A percentile compares a stretch with the other conserved stretches of the same genome.
phyloP scores from a whole-genome alignment of 139 green algal genomes.

The Parachlorella kessleri region DNA sequence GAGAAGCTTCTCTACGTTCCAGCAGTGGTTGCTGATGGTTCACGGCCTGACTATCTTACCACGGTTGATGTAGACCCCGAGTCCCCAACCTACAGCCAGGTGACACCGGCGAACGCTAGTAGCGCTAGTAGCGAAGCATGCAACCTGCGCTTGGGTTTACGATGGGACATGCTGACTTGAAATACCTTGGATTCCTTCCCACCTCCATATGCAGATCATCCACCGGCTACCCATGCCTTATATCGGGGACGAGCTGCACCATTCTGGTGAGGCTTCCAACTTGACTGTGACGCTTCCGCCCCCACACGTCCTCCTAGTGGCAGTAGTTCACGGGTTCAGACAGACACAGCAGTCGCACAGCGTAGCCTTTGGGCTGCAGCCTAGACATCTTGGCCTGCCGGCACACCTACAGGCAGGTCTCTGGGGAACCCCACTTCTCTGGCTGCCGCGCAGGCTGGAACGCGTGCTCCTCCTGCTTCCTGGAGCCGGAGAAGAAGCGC shows the following conservation, averaged over 20 bases:
- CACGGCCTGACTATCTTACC: slow-evolving; percentile 74
- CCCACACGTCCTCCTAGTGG: background rate
- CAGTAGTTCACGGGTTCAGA: background rate
- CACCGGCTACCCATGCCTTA: slow-evolving; percentile 67
- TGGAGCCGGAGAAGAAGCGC: slow-evolving; percentile 49
- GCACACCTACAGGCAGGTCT: no score
- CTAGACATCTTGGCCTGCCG: background rate
- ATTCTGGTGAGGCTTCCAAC: slow-evolving; percentile 51
- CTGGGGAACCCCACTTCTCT: background rate
- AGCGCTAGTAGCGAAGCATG: no score
- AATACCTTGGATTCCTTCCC: background rate
- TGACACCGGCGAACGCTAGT: no score
- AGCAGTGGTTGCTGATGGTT: slow-evolving; percentile 43
- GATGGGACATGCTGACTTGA: background rate
- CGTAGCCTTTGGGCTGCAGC: background rate
- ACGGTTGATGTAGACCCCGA: slow-evolving; percentile 68
- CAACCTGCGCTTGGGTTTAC: no score
- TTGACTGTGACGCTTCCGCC: background rate
- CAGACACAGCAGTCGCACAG: no score
- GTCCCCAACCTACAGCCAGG: slow-evolving; percentile 46
- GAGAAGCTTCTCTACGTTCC: slow-evolving; percentile 79
- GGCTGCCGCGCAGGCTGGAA: slow-evolving; percentile 69
- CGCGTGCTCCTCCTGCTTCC: slow-evolving; percentile 73
- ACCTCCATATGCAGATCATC: slow-evolving; percentile 74
- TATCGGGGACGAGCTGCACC: slow-evolving; percentile 83